Evolutionary conservation across 1,284 basidiomycete genomes (phyloP).

Genomic region (Ustilago cynodontis): DNA sequence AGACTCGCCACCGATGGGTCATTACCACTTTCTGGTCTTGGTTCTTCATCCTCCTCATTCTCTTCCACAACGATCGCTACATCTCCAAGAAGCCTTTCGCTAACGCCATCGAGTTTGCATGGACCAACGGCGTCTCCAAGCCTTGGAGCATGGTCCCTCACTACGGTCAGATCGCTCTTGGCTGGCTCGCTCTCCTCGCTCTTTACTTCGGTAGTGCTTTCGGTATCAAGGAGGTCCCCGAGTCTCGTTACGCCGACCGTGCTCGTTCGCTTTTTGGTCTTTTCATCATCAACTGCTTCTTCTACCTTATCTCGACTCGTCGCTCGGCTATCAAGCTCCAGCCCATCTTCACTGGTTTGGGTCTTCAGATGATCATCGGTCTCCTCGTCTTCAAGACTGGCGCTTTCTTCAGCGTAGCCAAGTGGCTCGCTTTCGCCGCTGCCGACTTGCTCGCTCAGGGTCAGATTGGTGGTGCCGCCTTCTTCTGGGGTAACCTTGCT

Average conservation of each 20-base stretch:
- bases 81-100: conserved; percentile 60
- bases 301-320: conserved; percentile 55
- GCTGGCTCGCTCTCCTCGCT: conserved; percentile 58
- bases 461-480: conserved; percentile 59
- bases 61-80: conserved; percentile 65
- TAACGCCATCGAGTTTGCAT: conserved; percentile 41
- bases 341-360: conserved; percentile 59
- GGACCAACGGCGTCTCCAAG: conserved; percentile 45
- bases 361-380: conserved; percentile 65
- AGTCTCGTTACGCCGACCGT: conserved; percentile 54
- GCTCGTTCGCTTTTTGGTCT: conserved; percentile 61
- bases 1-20: conserved; percentile 55
- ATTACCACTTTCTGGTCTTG: conserved; percentile 58
- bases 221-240: conserved; percentile 56
- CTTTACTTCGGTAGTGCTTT: conserved; percentile 62
- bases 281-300: conserved; percentile 58
- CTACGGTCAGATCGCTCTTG: conserved; percentile 46
- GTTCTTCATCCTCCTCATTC: conserved; percentile 67
- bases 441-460: conserved; percentile 62
- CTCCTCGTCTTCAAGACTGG: conserved; percentile 67
- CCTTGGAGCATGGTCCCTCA: conserved; percentile 61
- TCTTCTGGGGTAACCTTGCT: conserved; percentile 60
- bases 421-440: conserved; percentile 63
- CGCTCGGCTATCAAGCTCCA: conserved; percentile 55
- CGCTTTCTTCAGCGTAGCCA: conserved; percentile 58